Conservation (phyloP, 345 rosid species). For the Salix exigua region DNA sequence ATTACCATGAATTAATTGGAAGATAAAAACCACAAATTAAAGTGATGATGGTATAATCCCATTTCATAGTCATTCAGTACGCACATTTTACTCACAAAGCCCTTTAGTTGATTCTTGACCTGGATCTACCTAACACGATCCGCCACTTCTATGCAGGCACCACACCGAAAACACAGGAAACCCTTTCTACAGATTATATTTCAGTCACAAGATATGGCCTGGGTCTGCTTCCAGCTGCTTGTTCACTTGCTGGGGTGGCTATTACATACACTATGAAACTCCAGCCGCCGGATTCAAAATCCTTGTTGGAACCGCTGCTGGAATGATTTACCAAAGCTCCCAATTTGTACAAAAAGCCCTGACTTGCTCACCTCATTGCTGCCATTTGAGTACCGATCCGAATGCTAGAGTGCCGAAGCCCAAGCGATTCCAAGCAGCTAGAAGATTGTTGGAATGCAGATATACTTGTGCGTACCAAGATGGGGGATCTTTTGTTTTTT, state of each 20-base stretch:
- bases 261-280: constrained; percentile 77
- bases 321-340: constrained; percentile 35
- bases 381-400: background rate
- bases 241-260: constrained; percentile 64
- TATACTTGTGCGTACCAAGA: background rate
- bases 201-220: constrained; percentile 80
- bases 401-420: background rate
- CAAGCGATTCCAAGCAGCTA: background rate
- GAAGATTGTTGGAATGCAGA: background rate
- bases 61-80: background rate
- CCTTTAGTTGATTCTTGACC: background rate
- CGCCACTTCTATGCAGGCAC: constrained; percentile 35
- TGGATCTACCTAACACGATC: background rate
- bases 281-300: constrained; percentile 37
- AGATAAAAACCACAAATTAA: background rate
- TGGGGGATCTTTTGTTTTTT: background rate
- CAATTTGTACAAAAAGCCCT: background rate
- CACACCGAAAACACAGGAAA: constrained; percentile 35
- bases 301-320: constrained; percentile 58
- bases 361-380: background rate
- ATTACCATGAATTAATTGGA: background rate
- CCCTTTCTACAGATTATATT: constrained; percentile 21
- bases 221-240: constrained; percentile 81
- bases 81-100: background rate
- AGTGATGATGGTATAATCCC: background rate